phyloP scores from a whole-genome alignment of 768 basidiomycete genomes.

The Lactifluus subvellereus region DNA sequence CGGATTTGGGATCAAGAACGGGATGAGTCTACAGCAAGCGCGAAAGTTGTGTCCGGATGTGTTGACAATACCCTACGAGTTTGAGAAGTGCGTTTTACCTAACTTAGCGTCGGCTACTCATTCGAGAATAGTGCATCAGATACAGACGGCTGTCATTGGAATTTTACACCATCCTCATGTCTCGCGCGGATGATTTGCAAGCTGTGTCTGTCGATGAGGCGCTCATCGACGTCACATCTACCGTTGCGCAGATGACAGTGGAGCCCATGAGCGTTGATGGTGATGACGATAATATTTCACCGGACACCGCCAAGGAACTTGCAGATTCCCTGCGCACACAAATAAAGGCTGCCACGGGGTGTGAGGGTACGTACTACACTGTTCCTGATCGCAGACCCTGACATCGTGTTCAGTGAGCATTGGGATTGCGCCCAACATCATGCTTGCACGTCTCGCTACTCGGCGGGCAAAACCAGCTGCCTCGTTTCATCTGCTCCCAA shows the following conservation, averaged over 20 bases:
- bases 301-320: constrained; percentile 66
- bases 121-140: constrained; percentile 36
- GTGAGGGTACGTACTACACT: constrained; percentile 55
- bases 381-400: constrained; percentile 1
- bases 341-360: constrained; percentile 72
- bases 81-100: constrained; percentile 53
- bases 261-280: constrained; percentile 25
- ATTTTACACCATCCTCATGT: constrained; percentile 92
- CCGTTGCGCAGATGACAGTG: constrained; percentile 38
- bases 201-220: constrained; percentile 98
- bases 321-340: constrained; percentile 78
- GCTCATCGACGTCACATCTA: constrained; percentile 76
- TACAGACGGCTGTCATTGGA: constrained; percentile 79
- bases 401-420: constrained; percentile 62
- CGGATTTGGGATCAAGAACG: constrained; percentile 80
- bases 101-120: not conserved
- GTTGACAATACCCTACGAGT: constrained; percentile 87
- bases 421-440: constrained; percentile 86
- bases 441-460: constrained; percentile 89
- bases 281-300: constrained; percentile 27
- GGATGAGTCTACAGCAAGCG: constrained; percentile 89
- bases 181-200: constrained; percentile 84
- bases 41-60: constrained; percentile 68
- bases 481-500: constrained; percentile 63
- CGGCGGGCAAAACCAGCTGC: constrained; percentile 88